phyloP scores from a whole-genome alignment of 768 basidiomycete species.

The Tulasnella sp. region DNA sequence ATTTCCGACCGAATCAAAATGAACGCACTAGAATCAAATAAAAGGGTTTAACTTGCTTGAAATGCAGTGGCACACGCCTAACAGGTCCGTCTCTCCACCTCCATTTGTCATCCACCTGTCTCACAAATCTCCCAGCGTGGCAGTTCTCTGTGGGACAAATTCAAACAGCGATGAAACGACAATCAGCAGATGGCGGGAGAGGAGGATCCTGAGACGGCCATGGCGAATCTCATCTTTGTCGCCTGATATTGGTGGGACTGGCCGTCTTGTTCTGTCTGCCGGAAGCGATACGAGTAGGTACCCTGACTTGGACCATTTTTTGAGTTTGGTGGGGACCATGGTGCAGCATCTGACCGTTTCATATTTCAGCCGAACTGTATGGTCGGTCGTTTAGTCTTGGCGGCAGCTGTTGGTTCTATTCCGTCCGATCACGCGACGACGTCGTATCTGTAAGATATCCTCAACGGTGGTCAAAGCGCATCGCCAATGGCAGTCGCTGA shows the following conservation, averaged over 20 bases:
- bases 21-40: background rate
- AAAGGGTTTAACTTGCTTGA: background rate
- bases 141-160: background rate
- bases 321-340: background rate
- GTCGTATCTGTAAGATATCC: background rate
- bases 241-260: background rate
- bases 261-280: background rate
- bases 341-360: background rate
- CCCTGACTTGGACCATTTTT: background rate
- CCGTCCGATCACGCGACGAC: background rate
- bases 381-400: too few relatives aligned
- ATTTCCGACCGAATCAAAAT: too few relatives aligned
- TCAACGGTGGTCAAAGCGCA: background rate
- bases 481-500: background rate
- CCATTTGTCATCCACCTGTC: background rate
- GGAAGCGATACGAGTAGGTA: background rate
- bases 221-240: background rate
- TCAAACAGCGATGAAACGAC: background rate
- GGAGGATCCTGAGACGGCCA: background rate
- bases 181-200: background rate
- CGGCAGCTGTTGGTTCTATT: too few relatives aligned
- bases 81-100: background rate
- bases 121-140: background rate
- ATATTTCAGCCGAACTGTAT: background rate
- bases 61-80: background rate